phyloP scores from a whole-genome alignment of 1,139 yeast genomes.

The Blastobotrys buckinghamii region DNA sequence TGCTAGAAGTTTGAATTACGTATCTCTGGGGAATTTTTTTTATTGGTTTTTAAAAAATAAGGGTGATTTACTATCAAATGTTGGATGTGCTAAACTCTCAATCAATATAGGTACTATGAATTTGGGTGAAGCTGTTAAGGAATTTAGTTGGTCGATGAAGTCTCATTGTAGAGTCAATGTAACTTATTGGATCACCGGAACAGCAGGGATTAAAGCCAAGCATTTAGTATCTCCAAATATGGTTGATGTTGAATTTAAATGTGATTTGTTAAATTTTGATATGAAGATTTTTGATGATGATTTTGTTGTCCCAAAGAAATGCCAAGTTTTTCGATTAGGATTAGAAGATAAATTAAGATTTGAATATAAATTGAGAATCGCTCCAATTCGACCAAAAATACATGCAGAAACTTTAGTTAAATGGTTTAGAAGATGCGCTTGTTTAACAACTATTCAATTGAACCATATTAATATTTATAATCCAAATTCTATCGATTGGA shows the following conservation, averaged over 20 bases:
- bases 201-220: background rate
- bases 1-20: slow-evolving; percentile 8
- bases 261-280: slow-evolving; percentile 8
- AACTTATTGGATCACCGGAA: slow-evolving; percentile 7
- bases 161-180: background rate
- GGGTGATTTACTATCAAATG: background rate
- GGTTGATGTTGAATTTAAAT: slow-evolving; percentile 8
- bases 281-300: slow-evolving; percentile 5
- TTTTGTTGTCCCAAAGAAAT: slow-evolving; percentile 7
- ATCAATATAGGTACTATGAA: slow-evolving; percentile 3
- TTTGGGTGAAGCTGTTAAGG: slow-evolving; percentile 2
- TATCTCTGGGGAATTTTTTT: slow-evolving; percentile 8
- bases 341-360: slow-evolving; percentile 8
- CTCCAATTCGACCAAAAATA: slow-evolving; percentile 5
- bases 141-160: slow-evolving; percentile 7
- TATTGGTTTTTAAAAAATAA: slow-evolving; percentile 10
- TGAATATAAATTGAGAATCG: slow-evolving; percentile 4
- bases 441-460: slow-evolving; percentile 4
- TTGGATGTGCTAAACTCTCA: background rate
- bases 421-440: slow-evolving; percentile 6
- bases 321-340: slow-evolving; percentile 8
- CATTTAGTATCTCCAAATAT: slow-evolving; percentile 10
- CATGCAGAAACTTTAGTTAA: slow-evolving; percentile 4
- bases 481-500: slow-evolving; percentile 9
- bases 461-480: slow-evolving; percentile 6